Evolutionary conservation across 2,329 filamentous ascomycete species (phyloP), one percentile per base, ranked within the genome.

Genomic region (Penicillium polonicum): DNA sequence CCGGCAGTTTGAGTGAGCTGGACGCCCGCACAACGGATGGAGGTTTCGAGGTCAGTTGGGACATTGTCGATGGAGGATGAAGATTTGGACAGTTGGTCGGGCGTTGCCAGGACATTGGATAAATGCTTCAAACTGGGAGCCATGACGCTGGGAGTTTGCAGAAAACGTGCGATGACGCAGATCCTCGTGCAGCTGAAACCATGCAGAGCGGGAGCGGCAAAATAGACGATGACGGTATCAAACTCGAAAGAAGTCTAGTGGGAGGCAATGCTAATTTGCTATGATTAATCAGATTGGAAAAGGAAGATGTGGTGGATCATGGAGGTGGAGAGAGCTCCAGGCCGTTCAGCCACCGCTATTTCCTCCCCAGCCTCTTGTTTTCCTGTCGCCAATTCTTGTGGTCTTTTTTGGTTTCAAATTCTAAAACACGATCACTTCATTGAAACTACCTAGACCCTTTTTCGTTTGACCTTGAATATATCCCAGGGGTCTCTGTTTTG

Each of bases 1-100:
- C 79, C 79, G 10, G 79, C 79, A 3, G 78, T 71, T 60, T 80
- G 78, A 1, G 78, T 81, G 27, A 81, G 72, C 56, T 75, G 72
- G 6, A 71, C 72, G 15, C 76, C 76, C 3, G 78, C 76, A 62
- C 76, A 80, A 41, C 77, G 75, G 57, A 79, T 70, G 2, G 78
- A 79, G 7, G 69, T 66, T 60, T 78, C 76, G 27, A 80, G 67
- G 21, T 77, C 76, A 12, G 72, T 56, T 5, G 75, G 68, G 15
- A 79, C 68, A 38, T 74, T 75, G 60, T 79, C 78, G 19, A 80
- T 70, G 7, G 73, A 72, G 2, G 78, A 79, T 3, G 75, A 78
- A 7, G 77, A 78, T 53, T 64, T 75, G 12, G 76, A 70, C 17
- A 81, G 69, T 62, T 81, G 79, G 23, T 76, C 71, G 4, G 74